Base-by-base conservation (phyloP, 2,329 filamentous ascomycete species). In the Penicillium sp. region DNA sequence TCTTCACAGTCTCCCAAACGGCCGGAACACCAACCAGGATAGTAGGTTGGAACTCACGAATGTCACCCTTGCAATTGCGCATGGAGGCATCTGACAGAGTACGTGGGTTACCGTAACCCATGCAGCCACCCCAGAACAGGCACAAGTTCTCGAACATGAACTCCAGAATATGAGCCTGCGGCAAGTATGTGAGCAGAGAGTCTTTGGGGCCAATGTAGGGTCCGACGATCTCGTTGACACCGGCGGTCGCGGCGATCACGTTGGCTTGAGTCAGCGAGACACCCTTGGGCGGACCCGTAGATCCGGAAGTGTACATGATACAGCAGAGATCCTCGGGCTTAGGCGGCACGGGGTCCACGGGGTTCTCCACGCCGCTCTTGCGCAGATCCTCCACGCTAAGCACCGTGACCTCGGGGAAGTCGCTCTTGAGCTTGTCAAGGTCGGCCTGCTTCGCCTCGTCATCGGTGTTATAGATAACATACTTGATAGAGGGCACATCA, bases 1-100 rank as follows among this genome's bases (percentile, higher is more conserved):
- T 99, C 79, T 91, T 93, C 65, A 99, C 88, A 1, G 90, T 92
- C 76, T 99, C 94, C 92, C 93, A 99, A 29, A 99, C 88, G 53
- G 95, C 92, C 1, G 94, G 94, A 3, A 99, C 94, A 71, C 94
- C 94, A 36, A 96, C 88, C 70, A 99, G 83, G 68, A 96, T 83
- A 2, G 91, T 95, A 1, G 94, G 94, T 63, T 83, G 83, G 70
- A 97, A 88, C 68, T 96, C 92, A 55, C 89, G 88, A 75, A 99
- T 96, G 65, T 99, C 94, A 63, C 94, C 93, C 62, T 86, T 85
- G 77, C 89, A 96, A 74, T 97, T 94, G 61, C 87, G 86, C 74
- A 95, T 88, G 18, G 89, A 95, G 3, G 79, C 75, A 69, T 97
- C 93, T 7, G 92, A 89, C 50, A 99, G 80, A 0, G 94, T 97